These are phyloP conservation scores for Filobasidium floriforme DNA, from an alignment of 768 basidiomycete species.

Conservation along the genomic window DNA sequence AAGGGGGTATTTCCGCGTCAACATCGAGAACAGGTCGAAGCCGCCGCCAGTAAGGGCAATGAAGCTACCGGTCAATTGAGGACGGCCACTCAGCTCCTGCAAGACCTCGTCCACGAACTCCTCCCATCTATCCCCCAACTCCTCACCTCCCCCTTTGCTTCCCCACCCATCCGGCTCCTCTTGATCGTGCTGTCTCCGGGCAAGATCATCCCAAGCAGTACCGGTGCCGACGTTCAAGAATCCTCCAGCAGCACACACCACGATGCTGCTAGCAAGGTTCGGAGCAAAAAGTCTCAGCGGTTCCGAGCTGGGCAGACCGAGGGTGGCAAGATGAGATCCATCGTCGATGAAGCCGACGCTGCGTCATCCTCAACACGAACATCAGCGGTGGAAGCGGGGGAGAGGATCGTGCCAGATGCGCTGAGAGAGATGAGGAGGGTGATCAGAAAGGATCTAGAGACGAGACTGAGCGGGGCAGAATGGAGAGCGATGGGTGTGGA, in stretches of 20 bases:
- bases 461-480: conserved; percentile 31
- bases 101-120: conserved; percentile 57
- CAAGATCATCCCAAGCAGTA: conserved; percentile 45
- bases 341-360: conserved; percentile 52
- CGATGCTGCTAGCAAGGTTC: conserved; percentile 43
- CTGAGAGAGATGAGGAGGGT: conserved; percentile 55
- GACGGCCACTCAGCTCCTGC: conserved; percentile 44
- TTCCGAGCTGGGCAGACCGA: conserved; percentile 65
- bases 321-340: conserved; percentile 65
- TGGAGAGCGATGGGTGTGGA: conserved; percentile 43
- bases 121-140: conserved; percentile 57
- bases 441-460: conserved; percentile 49
- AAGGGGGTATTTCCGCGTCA: conserved; percentile 46
- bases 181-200: conserved; percentile 66
- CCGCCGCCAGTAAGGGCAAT: not conserved
- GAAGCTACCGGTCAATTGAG: not conserved
- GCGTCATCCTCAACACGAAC: conserved; percentile 27
- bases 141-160: conserved; percentile 78
- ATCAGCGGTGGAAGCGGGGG: not conserved
- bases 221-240: conserved; percentile 35
- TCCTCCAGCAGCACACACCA: conserved; percentile 38
- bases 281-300: conserved; percentile 76
- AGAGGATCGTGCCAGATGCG: conserved; percentile 47
- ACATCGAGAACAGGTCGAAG: conserved; percentile 24
- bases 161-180: conserved; percentile 77